phyloP scores from a whole-genome alignment of 805 yeast species.

The Wickerhamiella slavikovae region DNA sequence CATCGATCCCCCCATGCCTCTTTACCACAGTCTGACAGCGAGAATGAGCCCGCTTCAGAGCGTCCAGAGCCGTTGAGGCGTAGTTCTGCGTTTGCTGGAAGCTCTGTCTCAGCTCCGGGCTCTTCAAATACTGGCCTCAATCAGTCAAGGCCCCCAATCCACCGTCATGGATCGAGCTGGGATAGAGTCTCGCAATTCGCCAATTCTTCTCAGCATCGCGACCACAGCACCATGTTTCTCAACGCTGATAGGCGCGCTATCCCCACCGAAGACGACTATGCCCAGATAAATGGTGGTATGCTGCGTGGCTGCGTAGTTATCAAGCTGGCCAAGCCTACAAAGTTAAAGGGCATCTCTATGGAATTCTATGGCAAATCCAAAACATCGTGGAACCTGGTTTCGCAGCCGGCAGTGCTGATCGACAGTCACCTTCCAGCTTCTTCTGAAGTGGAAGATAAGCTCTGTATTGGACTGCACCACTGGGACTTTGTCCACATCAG shows the following conservation, averaged over 20 bases:
- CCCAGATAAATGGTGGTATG: constrained; percentile 22
- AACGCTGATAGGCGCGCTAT: background rate
- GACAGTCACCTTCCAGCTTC: constrained; percentile 12
- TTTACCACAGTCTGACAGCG: background rate
- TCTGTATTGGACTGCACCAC: constrained; percentile 15
- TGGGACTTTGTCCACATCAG: constrained; percentile 18
- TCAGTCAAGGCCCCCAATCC: background rate
- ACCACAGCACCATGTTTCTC: background rate
- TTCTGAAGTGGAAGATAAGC: constrained; percentile 16
- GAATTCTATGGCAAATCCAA: constrained; percentile 44
- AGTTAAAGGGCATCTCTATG: constrained; percentile 43
- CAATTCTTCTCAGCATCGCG: background rate
- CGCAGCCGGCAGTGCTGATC: constrained; percentile 11
- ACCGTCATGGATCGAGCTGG: too few species aligned
- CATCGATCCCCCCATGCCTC: constrained; percentile 1
- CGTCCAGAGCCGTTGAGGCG: too few species aligned
- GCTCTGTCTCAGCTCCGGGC: background rate
- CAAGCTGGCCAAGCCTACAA: constrained; percentile 51
- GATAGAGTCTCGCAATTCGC: too few species aligned
- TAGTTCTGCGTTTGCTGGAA: background rate
- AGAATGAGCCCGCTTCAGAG: background rate
- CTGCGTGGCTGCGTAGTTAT: constrained; percentile 60
- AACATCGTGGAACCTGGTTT: constrained; percentile 80
- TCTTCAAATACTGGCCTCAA: background rate
- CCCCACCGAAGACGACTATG: background rate